Evolutionary conservation across 2,329 filamentous ascomycete genomes (phyloP).

Genomic region (Xylaria sp.): DNA sequence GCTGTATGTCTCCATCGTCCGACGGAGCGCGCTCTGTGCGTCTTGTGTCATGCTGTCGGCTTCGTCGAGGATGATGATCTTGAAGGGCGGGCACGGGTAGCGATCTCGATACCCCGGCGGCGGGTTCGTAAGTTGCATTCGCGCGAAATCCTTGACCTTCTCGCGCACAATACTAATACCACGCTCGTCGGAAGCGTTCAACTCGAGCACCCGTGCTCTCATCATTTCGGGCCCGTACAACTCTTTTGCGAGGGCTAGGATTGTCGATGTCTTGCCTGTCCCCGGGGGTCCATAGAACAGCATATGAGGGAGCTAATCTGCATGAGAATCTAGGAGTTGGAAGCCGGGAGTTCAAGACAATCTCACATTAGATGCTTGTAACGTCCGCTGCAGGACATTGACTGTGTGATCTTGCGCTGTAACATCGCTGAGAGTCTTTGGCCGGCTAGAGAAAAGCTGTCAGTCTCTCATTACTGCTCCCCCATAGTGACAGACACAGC

Average conservation of each 20-base stretch:
- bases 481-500: not conserved
- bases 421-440: slow-evolving; percentile 93
- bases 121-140: slow-evolving; percentile 90
- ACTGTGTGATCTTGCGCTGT: slow-evolving; percentile 98
- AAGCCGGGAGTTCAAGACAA: not conserved
- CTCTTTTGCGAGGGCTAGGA: slow-evolving; percentile 96
- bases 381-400: slow-evolving; percentile 87
- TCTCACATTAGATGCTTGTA: slow-evolving; percentile 89
- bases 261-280: slow-evolving; percentile 97
- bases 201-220: slow-evolving; percentile 93
- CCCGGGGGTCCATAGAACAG: slow-evolving; percentile 98
- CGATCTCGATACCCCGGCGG: slow-evolving; percentile 72
- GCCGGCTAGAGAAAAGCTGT: slow-evolving; percentile 72
- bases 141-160: slow-evolving; percentile 98
- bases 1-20: slow-evolving; percentile 98
- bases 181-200: slow-evolving; percentile 98
- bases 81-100: slow-evolving; percentile 97
- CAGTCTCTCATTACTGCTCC: slow-evolving; percentile 39
- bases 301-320: slow-evolving; percentile 87
- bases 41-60: slow-evolving; percentile 99
- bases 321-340: slow-evolving; percentile 9
- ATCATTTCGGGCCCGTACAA: slow-evolving; percentile 96
- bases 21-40: slow-evolving; percentile 88
- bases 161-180: slow-evolving; percentile 97
- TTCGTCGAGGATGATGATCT: slow-evolving; percentile 98